A percentile compares a stretch with the other conserved stretches of the same genome.
Conservation (phyloP, 1,284 basidiomycete genomes). For the Hemileia vastatrix region DNA sequence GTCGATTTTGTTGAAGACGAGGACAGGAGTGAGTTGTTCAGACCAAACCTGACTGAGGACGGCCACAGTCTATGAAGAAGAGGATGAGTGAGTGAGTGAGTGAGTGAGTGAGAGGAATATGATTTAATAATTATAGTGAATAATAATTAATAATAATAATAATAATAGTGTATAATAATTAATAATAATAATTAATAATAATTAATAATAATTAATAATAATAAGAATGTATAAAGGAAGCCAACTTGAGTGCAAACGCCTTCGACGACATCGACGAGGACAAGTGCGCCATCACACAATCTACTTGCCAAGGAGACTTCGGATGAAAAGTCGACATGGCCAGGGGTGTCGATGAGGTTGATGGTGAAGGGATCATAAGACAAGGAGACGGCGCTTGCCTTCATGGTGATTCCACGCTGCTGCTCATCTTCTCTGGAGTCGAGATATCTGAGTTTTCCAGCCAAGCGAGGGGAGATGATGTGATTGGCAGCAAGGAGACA, state of each 20-base stretch:
- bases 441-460: conserved; percentile 89
- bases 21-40: conserved; percentile 75
- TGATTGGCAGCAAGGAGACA: conserved; percentile 91
- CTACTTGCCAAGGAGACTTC: conserved; percentile 92
- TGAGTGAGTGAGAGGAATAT: not conserved
- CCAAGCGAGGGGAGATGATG: conserved; percentile 89
- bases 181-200: not conserved
- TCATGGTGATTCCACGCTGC: conserved; percentile 97
- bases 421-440: conserved; percentile 97
- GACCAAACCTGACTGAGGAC: conserved; percentile 92
- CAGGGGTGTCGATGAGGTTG: conserved; percentile 97
- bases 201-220: conserved; percentile 42
- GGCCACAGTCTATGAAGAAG: conserved; percentile 65
- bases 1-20: conserved; percentile 97
- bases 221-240: conserved; percentile 5
- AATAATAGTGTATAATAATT: conserved; percentile 31
- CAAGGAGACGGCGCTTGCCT: conserved; percentile 66
- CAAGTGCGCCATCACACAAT: conserved; percentile 87
- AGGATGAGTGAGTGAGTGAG: not conserved
- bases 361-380: conserved; percentile 53
- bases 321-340: conserved; percentile 95
- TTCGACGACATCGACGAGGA: conserved; percentile 96
- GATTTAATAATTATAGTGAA: not conserved
- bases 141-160: not conserved
- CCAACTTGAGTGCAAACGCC: conserved; percentile 98